phyloP scores from a whole-genome alignment of 495 filamentous ascomycete genomes.

The Trichoderma orchidacearum region DNA sequence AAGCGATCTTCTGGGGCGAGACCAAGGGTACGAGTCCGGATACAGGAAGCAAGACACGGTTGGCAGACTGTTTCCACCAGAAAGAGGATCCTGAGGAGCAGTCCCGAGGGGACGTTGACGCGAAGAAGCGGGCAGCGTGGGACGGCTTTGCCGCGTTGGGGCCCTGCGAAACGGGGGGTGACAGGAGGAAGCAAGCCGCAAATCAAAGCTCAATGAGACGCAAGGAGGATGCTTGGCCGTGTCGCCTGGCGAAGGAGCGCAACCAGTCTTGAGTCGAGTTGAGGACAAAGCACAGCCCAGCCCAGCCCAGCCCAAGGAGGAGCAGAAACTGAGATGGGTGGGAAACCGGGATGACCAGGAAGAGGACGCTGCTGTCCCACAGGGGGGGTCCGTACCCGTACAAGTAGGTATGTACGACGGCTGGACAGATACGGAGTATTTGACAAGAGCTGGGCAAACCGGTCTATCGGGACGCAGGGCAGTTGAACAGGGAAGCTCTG shows the following conservation, averaged over 20 bases:
- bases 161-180: background rate
- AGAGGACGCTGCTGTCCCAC: background rate
- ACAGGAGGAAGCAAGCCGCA: background rate
- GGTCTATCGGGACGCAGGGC: background rate
- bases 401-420: background rate
- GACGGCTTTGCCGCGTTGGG: background rate
- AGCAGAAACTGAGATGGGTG: background rate
- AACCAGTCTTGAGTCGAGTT: background rate
- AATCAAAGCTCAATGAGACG: background rate
- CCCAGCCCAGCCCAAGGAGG: too few relatives aligned
- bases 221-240: too few relatives aligned
- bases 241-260: too few relatives aligned
- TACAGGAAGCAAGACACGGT: too few relatives aligned
- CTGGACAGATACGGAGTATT: too few relatives aligned
- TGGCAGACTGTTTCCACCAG: background rate
- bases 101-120: background rate
- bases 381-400: background rate
- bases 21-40: too few relatives aligned
- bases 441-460: too few relatives aligned
- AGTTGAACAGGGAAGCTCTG: background rate
- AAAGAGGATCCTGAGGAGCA: background rate
- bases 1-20: too few relatives aligned
- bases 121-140: background rate
- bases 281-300: background rate
- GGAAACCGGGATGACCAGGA: background rate